phyloP scores from a whole-genome alignment of 2,329 filamentous ascomycete species.

The Tolypocladium sp. region DNA sequence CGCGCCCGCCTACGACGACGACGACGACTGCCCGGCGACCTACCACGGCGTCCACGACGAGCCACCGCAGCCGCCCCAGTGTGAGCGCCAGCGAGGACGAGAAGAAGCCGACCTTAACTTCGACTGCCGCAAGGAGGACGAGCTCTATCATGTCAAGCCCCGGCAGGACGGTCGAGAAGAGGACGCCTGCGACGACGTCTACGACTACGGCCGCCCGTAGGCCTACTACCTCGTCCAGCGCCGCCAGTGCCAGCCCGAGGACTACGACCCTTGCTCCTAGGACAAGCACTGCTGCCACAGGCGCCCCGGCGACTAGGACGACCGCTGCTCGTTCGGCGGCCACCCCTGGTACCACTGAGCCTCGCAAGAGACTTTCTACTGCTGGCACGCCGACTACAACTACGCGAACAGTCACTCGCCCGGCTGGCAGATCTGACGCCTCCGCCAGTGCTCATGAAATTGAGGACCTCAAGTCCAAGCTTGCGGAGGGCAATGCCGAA shows the following conservation, averaged over 20 bases:
- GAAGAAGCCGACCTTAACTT: constrained; percentile 30
- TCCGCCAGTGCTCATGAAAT: constrained; percentile 43
- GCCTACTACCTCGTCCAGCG: constrained; percentile 19
- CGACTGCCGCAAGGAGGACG: constrained; percentile 29
- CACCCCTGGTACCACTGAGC: constrained; percentile 31
- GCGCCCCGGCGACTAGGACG: constrained; percentile 24
- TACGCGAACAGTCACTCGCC: constrained; percentile 28
- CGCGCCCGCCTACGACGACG: constrained; percentile 32
- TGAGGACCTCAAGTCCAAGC: constrained; percentile 51
- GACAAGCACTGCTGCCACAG: constrained; percentile 16
- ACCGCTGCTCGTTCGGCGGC: constrained; percentile 24
- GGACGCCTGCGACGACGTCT: constrained; percentile 22
- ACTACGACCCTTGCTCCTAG: constrained; percentile 19
- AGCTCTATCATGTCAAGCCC: constrained; percentile 33
- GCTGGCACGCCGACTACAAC: constrained; percentile 29
- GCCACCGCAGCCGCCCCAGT: constrained; percentile 37
- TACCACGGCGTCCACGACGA: constrained; percentile 24
- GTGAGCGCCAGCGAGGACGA: constrained; percentile 43
- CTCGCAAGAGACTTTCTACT: constrained; percentile 49
- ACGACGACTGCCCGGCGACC: constrained; percentile 22
- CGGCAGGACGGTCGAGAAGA: constrained; percentile 22
- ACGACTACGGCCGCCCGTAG: constrained; percentile 24
- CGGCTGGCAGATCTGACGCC: constrained; percentile 26
- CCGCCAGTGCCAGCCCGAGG: constrained; percentile 27
- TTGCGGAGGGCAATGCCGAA: constrained; percentile 48